Evolutionary conservation across 2,329 filamentous ascomycete species (phyloP), one percentile per base, ranked within the genome.

Genomic region (Corinectria fuckeliana): DNA sequence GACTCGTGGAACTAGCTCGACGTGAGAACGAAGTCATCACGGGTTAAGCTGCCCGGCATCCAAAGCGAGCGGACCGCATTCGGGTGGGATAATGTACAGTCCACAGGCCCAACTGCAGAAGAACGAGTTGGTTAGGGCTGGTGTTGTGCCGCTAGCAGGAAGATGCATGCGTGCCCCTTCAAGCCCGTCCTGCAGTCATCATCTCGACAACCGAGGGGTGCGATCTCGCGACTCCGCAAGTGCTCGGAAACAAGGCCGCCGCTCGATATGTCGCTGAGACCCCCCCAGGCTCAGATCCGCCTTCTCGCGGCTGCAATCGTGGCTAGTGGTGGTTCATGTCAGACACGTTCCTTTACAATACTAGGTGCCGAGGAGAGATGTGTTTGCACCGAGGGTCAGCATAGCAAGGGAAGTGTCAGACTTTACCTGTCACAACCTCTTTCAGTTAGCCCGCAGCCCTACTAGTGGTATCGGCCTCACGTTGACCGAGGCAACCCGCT

Each of bases 151-250:
- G 44, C 52, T 41, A 48, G 25, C 23, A 21, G 25, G 21, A 42
- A 16, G 41, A 58, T 26, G 49, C 56, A 60, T 60, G 57, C 50
- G 50, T 56, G 47, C 45, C 38, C 47, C 51, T 49, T 41, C 57
- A 55, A 34, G 28, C 30, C 39, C 55, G 39, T 39, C 38, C 51
- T 56, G 57, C 57, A 51, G 57, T 60, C 57, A 60, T 45, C 57
- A 50, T 60, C 30, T 50, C 34, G 23, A 11, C 23, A 38, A 39
- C 44, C 28, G 36, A 42, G 51, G 56, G 56, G 50, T 56, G 51
- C 39, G 38, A 56, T 56, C 57, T 55, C 25, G 38, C 51, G 57
- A 60, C 56, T 56, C 57, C 51, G 51, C 39, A 47, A 30, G n/a
- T 42, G 14, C 14, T 56, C 47, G 47, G 26, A 44, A 42, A 20